Evolutionary conservation across 1,139 yeast species (phyloP), one percentile per base, ranked within the genome.

Genomic region (Fermentozyma sake): DNA sequence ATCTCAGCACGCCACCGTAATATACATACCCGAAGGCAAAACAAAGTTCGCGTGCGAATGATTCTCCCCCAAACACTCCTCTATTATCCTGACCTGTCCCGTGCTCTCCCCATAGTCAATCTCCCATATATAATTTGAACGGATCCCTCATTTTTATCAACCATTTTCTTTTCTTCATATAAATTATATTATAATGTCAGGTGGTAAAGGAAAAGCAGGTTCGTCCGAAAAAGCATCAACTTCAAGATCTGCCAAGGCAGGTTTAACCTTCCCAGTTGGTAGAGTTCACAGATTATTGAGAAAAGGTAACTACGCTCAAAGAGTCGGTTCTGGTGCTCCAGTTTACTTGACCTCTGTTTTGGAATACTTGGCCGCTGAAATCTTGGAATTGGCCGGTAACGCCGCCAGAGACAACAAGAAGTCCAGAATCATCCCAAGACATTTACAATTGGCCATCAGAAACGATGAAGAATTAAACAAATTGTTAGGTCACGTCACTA

Each of bases 401-500:
- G 76, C 71, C 55, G 77, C 66, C 38, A 63, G 76, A 58, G 69
- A 73, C 68, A 67, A 67, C 65, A 70, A 66, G 58, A 68, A 69
- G 61, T 55, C 73, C 58, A 69, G 76, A 72, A 67, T 72, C 36
- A 68, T 68, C 55, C 68, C 72, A 56, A 63, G 72, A 60, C 69
- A 60, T 53, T 61, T 62, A 58, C 73, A 70, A 55, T 62, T 62
- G 55, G 73, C 73, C 58, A 67, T 61, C 61, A 67, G 73, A 68
- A 65, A 65, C 50, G 73, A 67, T 63, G 72, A 63, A 53, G 73
- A 65, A 52, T 61, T 68, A 52, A 68, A 65, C 62, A 66, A 67
- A 55, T 66, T 66, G 55, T 74, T 85, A 51, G 97, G 98, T 59
- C 87, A 83, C 61, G 95, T 85, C 51, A 83, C 94, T 46, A 86